Conservation (phyloP, 306 rosid genomes). For the Cajanus cajan region DNA sequence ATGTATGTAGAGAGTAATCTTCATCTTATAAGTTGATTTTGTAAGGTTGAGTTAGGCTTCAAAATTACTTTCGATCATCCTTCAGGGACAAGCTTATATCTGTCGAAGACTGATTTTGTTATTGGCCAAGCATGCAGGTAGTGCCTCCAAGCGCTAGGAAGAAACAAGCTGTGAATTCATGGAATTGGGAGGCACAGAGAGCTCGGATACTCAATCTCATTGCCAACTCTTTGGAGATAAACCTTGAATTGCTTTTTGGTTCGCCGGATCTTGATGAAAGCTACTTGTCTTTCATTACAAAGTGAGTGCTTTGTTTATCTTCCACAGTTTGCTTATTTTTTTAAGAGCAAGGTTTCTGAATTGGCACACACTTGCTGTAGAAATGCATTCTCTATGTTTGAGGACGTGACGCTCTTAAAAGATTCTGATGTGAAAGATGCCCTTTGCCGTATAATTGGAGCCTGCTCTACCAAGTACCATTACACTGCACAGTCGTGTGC, state of each 20-base stretch:
- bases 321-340: background rate
- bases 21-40: too few relatives aligned
- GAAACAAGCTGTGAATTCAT: slow-evolving; percentile 54
- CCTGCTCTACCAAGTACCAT: slow-evolving; percentile 87
- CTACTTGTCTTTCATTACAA: slow-evolving; percentile 71
- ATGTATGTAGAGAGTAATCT: too few relatives aligned
- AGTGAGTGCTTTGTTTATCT: slow-evolving; percentile 46
- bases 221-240: slow-evolving; percentile 89
- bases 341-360: slow-evolving; percentile 14
- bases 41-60: too few relatives aligned
- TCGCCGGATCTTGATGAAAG: slow-evolving; percentile 68
- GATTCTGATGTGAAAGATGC: slow-evolving; percentile 76
- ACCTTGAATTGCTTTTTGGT: slow-evolving; percentile 80
- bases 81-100: too few relatives aligned
- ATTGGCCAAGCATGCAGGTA: slow-evolving; percentile 38
- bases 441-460: slow-evolving; percentile 77
- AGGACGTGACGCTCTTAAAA: slow-evolving; percentile 61
- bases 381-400: slow-evolving; percentile 74
- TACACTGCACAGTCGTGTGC: slow-evolving; percentile 85
- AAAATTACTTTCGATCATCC: too few relatives aligned
- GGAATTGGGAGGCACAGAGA: slow-evolving; percentile 94
- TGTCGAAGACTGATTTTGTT: background rate
- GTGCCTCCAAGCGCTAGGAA: slow-evolving; percentile 60
- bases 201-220: slow-evolving; percentile 75
- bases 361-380: slow-evolving; percentile 42